Evolutionary conservation across 495 filamentous ascomycete species (phyloP).

Genomic region (Trichoderma virens): DNA sequence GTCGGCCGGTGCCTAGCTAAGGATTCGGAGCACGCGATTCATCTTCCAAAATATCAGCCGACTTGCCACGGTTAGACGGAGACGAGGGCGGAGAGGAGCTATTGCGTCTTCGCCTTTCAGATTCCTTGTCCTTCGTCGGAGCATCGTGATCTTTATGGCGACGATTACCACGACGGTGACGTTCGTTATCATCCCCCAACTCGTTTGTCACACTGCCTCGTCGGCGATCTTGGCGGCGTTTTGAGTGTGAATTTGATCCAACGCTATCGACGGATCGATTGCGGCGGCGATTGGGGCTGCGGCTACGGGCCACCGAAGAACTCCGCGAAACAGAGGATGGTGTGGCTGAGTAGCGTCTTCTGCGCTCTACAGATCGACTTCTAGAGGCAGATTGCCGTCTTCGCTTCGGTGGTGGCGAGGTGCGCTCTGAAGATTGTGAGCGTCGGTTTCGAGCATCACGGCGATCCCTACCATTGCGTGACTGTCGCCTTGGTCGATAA

Average conservation of each 20-base stretch:
- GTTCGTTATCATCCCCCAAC: slow-evolving; percentile 10
- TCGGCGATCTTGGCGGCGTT: slow-evolving; percentile 20
- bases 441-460: not conserved
- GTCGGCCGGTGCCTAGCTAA: slow-evolving; percentile 21
- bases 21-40: slow-evolving; percentile 34
- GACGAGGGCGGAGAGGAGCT: slow-evolving; percentile 46
- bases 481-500: slow-evolving; percentile 15
- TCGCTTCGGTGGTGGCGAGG: slow-evolving; percentile 8
- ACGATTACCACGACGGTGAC: slow-evolving; percentile 9
- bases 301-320: slow-evolving; percentile 12
- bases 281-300: slow-evolving; percentile 33
- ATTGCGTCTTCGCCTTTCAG: slow-evolving; percentile 39
- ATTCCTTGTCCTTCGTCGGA: not conserved
- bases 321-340: slow-evolving; percentile 31
- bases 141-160: not conserved
- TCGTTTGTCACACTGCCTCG: not conserved
- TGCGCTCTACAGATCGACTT: slow-evolving; percentile 6
- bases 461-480: slow-evolving; percentile 11
- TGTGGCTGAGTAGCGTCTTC: slow-evolving; percentile 16
- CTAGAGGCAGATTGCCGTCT: slow-evolving; percentile 10
- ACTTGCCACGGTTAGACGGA: slow-evolving; percentile 40
- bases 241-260: slow-evolving; percentile 24
- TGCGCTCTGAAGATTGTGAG: slow-evolving; percentile 3
- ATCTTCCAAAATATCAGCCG: slow-evolving; percentile 57
- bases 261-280: slow-evolving; percentile 14